A percentile compares a stretch with the other conserved stretches of the same genome.
Conservation (phyloP, 257 asterid genomes). For the Rubia yunnanensis region DNA sequence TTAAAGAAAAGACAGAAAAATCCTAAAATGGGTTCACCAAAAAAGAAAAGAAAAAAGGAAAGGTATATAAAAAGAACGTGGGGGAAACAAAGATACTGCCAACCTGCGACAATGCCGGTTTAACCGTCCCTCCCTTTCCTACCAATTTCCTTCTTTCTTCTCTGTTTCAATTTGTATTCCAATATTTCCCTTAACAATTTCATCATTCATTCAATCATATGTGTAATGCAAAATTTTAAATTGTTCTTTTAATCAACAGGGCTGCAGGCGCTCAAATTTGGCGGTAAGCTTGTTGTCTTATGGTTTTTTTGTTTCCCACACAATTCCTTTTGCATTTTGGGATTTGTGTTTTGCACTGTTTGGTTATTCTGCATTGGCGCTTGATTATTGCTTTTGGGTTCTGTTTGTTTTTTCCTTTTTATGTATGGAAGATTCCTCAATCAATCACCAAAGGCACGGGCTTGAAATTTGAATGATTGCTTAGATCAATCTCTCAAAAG, state of each 20-base stretch:
- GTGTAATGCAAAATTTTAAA: background rate
- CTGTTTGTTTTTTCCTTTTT: background rate
- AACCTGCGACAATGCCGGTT: constrained; percentile 42
- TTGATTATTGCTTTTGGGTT: background rate
- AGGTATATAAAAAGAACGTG: background rate
- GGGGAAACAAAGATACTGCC: constrained; percentile 1
- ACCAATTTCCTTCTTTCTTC: constrained; percentile 10
- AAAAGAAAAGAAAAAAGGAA: background rate
- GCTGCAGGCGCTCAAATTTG: constrained; percentile 21
- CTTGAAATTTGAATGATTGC: background rate
- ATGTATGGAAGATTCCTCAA: constrained; percentile 6
- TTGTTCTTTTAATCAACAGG: background rate
- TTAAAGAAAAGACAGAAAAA: background rate
- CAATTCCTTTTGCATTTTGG: constrained; percentile 14
- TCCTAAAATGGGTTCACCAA: background rate
- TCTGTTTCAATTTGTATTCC: background rate
- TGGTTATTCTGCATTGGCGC: background rate
- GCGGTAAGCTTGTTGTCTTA: constrained; percentile 65
- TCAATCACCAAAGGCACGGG: background rate
- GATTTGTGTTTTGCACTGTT: background rate
- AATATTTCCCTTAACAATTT: background rate
- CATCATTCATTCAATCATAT: background rate
- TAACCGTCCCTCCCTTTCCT: constrained; percentile 22
- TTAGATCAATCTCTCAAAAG: constrained; percentile 19
- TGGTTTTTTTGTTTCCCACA: constrained; percentile 25